Percentiles rank a stretch among this genome's conserved stretches.
phyloP scores from a whole-genome alignment of 2,329 filamentous ascomycete genomes.

The Apiospora saccharicola region DNA sequence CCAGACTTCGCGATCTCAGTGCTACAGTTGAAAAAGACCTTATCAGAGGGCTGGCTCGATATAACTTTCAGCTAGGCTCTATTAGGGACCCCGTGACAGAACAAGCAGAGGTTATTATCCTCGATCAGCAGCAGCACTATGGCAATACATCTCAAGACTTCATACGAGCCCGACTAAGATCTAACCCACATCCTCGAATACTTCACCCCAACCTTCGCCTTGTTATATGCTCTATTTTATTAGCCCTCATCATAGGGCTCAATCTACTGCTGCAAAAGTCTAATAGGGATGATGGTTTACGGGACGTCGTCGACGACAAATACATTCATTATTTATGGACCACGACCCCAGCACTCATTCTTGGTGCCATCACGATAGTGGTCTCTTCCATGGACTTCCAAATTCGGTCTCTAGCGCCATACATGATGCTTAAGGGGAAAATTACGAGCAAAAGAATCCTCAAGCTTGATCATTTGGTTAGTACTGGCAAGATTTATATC shows the following conservation, averaged over 20 bases:
- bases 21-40: constrained; percentile 41
- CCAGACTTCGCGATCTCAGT: constrained; percentile 45
- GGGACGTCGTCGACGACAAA: constrained; percentile 37
- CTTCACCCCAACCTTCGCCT: constrained; percentile 42
- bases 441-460: neutral
- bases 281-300: constrained; percentile 39
- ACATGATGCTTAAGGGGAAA: neutral
- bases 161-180: constrained; percentile 28
- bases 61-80: constrained; percentile 34
- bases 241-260: constrained; percentile 43
- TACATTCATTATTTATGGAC: constrained; percentile 36
- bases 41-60: constrained; percentile 37
- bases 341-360: constrained; percentile 19
- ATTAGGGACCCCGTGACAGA: constrained; percentile 9
- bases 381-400: constrained; percentile 24
- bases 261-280: constrained; percentile 46
- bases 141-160: constrained; percentile 22
- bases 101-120: constrained; percentile 37
- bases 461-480: constrained; percentile 25
- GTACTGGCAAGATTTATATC: neutral
- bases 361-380: neutral
- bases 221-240: constrained; percentile 37
- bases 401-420: constrained; percentile 19
- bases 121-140: constrained; percentile 29
- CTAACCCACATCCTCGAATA: constrained; percentile 36